Evolutionary conservation across 495 filamentous ascomycete genomes (phyloP), one percentile per base, ranked within the genome.

Genomic region (Aspergillus kassunensis): DNA sequence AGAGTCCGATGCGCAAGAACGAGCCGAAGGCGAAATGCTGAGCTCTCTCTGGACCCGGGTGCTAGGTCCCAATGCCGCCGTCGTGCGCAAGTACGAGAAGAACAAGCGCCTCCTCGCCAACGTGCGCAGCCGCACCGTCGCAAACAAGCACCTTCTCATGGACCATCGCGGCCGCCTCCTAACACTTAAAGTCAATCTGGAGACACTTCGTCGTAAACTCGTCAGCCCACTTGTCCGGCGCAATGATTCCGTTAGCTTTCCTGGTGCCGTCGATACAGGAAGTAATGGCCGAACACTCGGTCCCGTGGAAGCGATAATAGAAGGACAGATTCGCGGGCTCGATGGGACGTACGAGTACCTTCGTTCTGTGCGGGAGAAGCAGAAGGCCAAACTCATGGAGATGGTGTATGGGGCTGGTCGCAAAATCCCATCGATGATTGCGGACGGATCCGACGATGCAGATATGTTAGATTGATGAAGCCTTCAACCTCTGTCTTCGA

Each of bases 381-480:
- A 96, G 73, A 95, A 91, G 73, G 77, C 81, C 24, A 91, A 86
- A 71, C 68, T 91, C 56, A 80, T 95, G 80, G 87, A 91, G 73
- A 79, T 85, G 70, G 66, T 91, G 2, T 91, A 87, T 69, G 87
- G 86, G 1, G 73, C 78, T 12, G 79, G 78, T 20, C 68, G 72
- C 43, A 67, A 60, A 44, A 2, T 63, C 12, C 44, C 44, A 7
- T 61, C 64, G 0, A 57, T 72, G 44, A 49, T 73, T n/a, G 47
- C 56, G 6, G 56, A 58, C 20, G 53, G 49, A 34, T 51, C 61
- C 7, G 61, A 64, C 19, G 55, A 63, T 16, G 15, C 34, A 16
- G 60, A 59, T 24, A 27, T 33, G 34, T 54, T 55, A 36, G 58
- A 57, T 41, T 42, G 42, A 35, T 46, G 44, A 46, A 23, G 9